These are phyloP conservation scores for Fusarium ambrosium DNA, from an alignment of 2,329 filamentous ascomycete genomes.

Conservation along the genomic window DNA sequence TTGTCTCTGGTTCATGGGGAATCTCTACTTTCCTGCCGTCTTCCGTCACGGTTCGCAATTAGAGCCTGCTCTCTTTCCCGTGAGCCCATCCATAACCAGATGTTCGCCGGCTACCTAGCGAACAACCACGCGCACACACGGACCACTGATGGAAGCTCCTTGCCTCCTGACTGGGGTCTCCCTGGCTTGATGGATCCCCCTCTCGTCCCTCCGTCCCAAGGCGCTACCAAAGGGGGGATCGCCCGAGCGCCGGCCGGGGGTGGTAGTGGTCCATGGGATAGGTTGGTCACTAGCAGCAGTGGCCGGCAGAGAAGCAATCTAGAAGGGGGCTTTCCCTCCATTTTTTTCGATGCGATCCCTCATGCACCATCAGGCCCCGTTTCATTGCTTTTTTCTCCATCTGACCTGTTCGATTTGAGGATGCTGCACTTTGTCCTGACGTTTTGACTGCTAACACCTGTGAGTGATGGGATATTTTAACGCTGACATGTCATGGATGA, in stretches of 20 bases:
- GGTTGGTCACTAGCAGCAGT: conserved; percentile 27
- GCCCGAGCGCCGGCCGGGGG: conserved; percentile 30
- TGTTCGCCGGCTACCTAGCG: conserved; percentile 11
- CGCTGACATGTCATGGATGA: not conserved
- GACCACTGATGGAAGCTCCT: conserved; percentile 25
- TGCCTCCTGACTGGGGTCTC: conserved; percentile 42
- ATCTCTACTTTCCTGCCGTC: conserved; percentile 22
- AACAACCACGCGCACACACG: conserved; percentile 19
- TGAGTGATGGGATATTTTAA: not conserved
- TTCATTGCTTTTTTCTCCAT: conserved; percentile 36
- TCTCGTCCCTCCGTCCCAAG: conserved; percentile 19
- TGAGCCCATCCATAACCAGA: conserved; percentile 8
- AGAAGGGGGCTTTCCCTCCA: conserved; percentile 37
- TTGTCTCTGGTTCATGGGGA: conserved; percentile 13
- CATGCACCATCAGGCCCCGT: conserved; percentile 18
- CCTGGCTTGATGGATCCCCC: conserved; percentile 25
- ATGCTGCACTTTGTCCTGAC: conserved; percentile 12
- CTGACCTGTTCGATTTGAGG: conserved; percentile 23
- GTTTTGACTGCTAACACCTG: not conserved
- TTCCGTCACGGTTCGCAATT: conserved; percentile 8
- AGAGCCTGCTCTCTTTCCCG: not conserved
- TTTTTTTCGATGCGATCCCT: conserved; percentile 20
- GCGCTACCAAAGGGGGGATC: conserved; percentile 41
- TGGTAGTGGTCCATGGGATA: not conserved
- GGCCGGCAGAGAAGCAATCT: conserved; percentile 43